These are phyloP conservation scores for Dictyostelium citrinum DNA, from an alignment of 78 protist genomes.

Conservation along the genomic window DNA sequence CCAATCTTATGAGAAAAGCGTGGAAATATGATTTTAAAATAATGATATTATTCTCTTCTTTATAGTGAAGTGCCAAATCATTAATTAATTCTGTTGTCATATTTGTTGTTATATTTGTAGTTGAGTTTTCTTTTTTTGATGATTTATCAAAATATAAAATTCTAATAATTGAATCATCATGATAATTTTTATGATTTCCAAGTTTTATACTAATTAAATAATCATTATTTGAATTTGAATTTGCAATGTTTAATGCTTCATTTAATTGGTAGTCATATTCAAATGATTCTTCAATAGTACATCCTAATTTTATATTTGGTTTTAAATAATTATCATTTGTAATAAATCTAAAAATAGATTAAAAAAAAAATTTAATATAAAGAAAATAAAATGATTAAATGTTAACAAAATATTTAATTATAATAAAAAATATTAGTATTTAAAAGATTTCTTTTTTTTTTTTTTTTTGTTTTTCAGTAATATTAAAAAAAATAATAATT, in stretches of 20 bases:
- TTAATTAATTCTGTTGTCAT: not conserved
- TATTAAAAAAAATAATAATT: too few relatives aligned
- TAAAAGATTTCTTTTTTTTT: too few relatives aligned
- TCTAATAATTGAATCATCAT: not conserved
- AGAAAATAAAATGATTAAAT: not conserved
- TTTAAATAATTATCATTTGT: not conserved
- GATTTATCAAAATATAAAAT: not conserved
- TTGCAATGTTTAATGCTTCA: not conserved
- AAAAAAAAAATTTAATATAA: not conserved
- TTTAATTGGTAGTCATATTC: not conserved
- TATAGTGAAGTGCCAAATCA: not conserved
- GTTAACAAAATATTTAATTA: not conserved
- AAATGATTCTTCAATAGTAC: not conserved
- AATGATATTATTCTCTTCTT: not conserved
- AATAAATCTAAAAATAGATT: not conserved
- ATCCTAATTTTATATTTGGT: conserved; percentile 3
- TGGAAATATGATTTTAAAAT: conserved; percentile 35
- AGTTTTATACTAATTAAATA: not conserved
- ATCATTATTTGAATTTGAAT: not conserved
- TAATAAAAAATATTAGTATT: too few relatives aligned
- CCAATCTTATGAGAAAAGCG: not conserved
- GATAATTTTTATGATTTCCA: not conserved
- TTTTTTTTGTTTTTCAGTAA: too few relatives aligned
- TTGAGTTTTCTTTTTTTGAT: not conserved
- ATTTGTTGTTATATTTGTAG: not conserved